Evolutionary conservation across 1,284 basidiomycete genomes (phyloP), one percentile per base, ranked within the genome.

Genomic region (Ganoderma multipileum): DNA sequence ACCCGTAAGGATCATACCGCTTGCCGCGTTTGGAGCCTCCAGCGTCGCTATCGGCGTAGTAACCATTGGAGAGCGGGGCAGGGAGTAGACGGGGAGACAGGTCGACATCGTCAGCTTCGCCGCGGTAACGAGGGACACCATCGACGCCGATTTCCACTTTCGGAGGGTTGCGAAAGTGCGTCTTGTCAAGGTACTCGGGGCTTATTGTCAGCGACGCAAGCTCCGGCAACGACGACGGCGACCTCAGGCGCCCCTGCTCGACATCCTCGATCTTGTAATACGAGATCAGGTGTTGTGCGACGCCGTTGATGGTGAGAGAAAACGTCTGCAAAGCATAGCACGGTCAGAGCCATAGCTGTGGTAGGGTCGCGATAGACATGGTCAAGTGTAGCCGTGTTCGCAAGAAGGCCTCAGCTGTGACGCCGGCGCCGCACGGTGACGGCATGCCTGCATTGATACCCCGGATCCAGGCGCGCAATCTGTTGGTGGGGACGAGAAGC

Each of bases 241-340:
- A 87, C 39, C 96, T 89, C 8, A 99, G 87, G 39, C 95, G 91
- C 26, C 95, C 95, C 66, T 91, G 89, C 63, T 95, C 89, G 26
- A 98, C 95, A 78, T 99, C 97, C 73, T 95, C 93, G 67, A 97
- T 88, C 72, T 91, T 92, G 86, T 99, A 99, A 84, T 99, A 98
- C 1, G 96, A 98, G 63, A 99, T 95, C 70, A 99, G 88, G 79
- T 99, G 97, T 78, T 98, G 96, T 0, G 95, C 89, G 60, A 94
- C 94, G 30, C 94, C 94, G 65, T 82, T 83, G 68, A 97, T 94
- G 42, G 91, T 93, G 63, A 97, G 85, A 12, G 96, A 97, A 81
- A 98, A 97, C 16, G 96, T 97, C 95, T 97, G 78, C 26, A 36
- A 57, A 23, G 41, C 26, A 57, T 36, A 58, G 66, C 26, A 57